Conservation (phyloP, 2,329 filamentous ascomycete species). For the Fonsecaea nubica region DNA sequence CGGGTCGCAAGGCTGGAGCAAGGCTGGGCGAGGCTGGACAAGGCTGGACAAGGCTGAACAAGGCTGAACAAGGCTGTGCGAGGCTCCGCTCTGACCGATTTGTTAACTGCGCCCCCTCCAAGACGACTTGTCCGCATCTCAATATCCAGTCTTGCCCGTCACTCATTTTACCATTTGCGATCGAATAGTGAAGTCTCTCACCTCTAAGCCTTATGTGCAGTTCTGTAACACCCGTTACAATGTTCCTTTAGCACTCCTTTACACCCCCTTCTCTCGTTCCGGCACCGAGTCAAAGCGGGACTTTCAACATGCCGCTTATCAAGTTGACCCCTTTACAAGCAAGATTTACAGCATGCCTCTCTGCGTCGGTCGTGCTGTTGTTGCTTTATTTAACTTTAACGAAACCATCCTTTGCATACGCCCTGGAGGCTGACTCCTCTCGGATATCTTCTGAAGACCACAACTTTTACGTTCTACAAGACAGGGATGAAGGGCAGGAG, state of each 20-base stretch:
- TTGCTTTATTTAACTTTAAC: constrained; percentile 67
- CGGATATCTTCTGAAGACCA: constrained; percentile 53
- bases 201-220: neutral
- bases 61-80: neutral
- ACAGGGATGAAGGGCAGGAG: constrained; percentile 44
- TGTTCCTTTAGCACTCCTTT: constrained; percentile 15
- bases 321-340: constrained; percentile 73
- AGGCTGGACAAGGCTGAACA: neutral
- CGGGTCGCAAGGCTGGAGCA: neutral
- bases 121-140: neutral
- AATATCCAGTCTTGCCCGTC: neutral
- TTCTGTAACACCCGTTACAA: constrained; percentile 1
- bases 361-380: constrained; percentile 65
- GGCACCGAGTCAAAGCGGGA: constrained; percentile 19
- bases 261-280: neutral
- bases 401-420: constrained; percentile 66
- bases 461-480: constrained; percentile 55
- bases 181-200: neutral
- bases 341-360: constrained; percentile 71
- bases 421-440: constrained; percentile 59
- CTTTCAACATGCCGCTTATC: constrained; percentile 47
- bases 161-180: neutral
- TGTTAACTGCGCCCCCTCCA: neutral
- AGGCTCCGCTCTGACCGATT: neutral
- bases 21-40: neutral